These are phyloP conservation scores for Macrophomina phaseolina DNA, from an alignment of 2,329 filamentous ascomycete genomes.

Conservation along the genomic window DNA sequence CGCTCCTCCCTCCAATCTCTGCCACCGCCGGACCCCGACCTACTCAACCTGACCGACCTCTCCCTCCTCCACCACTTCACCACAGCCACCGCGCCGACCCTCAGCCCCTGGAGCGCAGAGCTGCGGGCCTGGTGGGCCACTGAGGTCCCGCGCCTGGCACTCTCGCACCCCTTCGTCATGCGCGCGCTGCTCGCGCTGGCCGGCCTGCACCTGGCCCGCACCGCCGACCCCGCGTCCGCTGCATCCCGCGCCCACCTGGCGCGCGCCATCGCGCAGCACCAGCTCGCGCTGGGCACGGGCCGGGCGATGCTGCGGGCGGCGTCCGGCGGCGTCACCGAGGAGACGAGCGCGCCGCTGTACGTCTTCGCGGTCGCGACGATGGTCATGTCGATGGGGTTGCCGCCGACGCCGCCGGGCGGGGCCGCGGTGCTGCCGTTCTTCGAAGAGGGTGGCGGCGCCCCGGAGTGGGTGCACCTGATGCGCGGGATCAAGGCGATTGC, in stretches of 20 bases:
- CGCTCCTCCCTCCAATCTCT: background rate
- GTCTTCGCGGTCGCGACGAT: background rate
- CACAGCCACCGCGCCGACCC: background rate
- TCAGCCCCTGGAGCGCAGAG: background rate
- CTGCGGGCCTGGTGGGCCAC: background rate
- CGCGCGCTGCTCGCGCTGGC: too few species aligned
- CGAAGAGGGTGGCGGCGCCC: background rate
- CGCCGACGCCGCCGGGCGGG: background rate
- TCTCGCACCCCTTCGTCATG: too few species aligned
- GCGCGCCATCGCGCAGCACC: background rate
- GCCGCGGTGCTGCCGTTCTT: background rate
- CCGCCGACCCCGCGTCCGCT: background rate
- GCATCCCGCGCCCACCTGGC: background rate
- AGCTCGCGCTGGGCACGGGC: background rate
- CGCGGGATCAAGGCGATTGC: background rate
- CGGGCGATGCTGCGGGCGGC: too few species aligned
- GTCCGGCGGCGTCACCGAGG: background rate
- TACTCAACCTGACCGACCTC: background rate
- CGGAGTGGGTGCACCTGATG: background rate
- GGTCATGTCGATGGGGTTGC: background rate
- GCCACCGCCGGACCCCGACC: background rate
- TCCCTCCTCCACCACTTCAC: background rate
- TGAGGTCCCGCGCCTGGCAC: background rate
- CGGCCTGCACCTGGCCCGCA: background rate
- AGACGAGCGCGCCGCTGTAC: background rate